phyloP scores from a whole-genome alignment of 2,329 filamentous ascomycete genomes.

The Alternaria sp. region DNA sequence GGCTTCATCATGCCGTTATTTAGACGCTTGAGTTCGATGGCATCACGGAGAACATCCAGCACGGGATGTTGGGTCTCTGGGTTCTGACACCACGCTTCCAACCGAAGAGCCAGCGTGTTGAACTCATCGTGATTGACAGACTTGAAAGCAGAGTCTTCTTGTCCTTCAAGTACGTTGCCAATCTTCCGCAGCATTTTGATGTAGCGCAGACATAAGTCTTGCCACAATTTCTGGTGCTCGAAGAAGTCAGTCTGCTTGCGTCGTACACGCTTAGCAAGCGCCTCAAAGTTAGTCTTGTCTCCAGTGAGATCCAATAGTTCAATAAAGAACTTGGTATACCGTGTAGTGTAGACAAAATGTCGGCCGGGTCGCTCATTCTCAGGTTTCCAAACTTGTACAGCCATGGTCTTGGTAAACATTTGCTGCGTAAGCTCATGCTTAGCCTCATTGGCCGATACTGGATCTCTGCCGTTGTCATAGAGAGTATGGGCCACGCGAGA shows the following conservation, averaged over 20 bases:
- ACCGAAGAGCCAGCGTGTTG: slow-evolving; percentile 61
- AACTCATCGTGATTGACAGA: slow-evolving; percentile 71
- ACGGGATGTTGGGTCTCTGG: slow-evolving; percentile 56
- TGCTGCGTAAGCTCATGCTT: slow-evolving; percentile 82
- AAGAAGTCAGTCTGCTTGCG: slow-evolving; percentile 80
- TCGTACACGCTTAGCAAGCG: slow-evolving; percentile 77
- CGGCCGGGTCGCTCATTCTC: slow-evolving; percentile 83
- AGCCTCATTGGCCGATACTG: slow-evolving; percentile 64
- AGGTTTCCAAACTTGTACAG: slow-evolving; percentile 93
- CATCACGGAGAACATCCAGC: slow-evolving; percentile 69
- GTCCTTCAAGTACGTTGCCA: slow-evolving; percentile 63
- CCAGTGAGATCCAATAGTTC: slow-evolving; percentile 74
- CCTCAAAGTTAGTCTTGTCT: slow-evolving; percentile 78
- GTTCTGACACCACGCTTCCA: slow-evolving; percentile 65
- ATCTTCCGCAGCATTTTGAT: slow-evolving; percentile 64
- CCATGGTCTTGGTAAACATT: slow-evolving; percentile 93
- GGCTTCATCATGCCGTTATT: slow-evolving; percentile 90
- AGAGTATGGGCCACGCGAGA: slow-evolving; percentile 71
- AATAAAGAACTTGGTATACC: slow-evolving; percentile 84
- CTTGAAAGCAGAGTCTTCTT: slow-evolving; percentile 71
- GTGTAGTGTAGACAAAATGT: slow-evolving; percentile 89
- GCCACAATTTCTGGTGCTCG: slow-evolving; percentile 68
- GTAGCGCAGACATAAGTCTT: slow-evolving; percentile 65
- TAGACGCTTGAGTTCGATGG: slow-evolving; percentile 74
- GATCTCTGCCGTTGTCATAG: slow-evolving; percentile 62